Percentiles rank a stretch among this genome's conserved stretches.
Evolutionary conservation across 306 rosid genomes (phyloP).

Genomic region (Senna tora): DNA sequence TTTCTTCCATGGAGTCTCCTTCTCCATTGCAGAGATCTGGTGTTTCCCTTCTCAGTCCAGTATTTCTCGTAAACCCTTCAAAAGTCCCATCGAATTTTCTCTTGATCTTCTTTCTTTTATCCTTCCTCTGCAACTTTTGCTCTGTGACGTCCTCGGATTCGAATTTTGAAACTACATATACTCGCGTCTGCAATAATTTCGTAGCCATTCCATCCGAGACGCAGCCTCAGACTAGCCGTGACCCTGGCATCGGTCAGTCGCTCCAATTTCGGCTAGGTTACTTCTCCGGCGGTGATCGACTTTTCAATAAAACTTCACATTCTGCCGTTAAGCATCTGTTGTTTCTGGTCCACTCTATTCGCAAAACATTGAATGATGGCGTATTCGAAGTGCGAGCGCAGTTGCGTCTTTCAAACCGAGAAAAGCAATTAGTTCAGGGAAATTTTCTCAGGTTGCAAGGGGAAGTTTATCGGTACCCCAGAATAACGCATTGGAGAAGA

Average conservation of each 20-base stretch:
- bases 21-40: conserved; percentile 40
- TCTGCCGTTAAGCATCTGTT: background rate
- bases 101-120: conserved; percentile 32
- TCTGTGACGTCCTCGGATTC: conserved; percentile 22
- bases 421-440: background rate
- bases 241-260: conserved; percentile 6
- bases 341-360: conserved; percentile 36
- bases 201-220: conserved; percentile 49
- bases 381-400: conserved; percentile 45
- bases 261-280: conserved; percentile 48
- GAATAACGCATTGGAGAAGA: conserved; percentile 24
- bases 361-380: conserved; percentile 41
- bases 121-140: conserved; percentile 29
- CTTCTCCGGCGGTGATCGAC: conserved; percentile 65
- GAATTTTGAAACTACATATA: conserved; percentile 38
- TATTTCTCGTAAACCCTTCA: conserved; percentile 28
- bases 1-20: conserved; percentile 44
- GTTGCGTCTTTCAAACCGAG: conserved; percentile 42
- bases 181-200: conserved; percentile 53
- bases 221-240: conserved; percentile 18
- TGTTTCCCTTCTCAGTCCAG: background rate
- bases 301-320: conserved; percentile 45
- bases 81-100: conserved; percentile 5
- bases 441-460: conserved; percentile 42
- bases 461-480: conserved; percentile 47